Conservation (phyloP, 2,329 filamentous ascomycete species). For the Botrytis aclada region DNA sequence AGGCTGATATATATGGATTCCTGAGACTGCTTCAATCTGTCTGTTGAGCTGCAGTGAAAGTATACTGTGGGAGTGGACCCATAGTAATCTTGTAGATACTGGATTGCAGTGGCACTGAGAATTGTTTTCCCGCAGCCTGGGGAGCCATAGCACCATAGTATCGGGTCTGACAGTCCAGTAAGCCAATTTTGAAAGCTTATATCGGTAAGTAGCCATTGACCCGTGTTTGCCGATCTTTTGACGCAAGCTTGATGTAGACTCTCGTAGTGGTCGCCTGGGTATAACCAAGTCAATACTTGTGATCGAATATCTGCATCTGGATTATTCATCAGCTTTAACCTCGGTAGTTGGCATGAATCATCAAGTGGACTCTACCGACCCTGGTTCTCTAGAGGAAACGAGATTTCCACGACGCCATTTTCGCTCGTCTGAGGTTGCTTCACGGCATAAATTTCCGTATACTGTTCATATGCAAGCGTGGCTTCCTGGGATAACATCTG, state of each 20-base stretch:
- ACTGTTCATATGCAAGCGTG: not conserved
- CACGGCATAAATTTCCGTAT: not conserved
- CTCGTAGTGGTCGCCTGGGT: constrained; percentile 10
- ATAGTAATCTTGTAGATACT: constrained; percentile 9
- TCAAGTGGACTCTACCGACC: not conserved
- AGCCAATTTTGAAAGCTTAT: constrained; percentile 15
- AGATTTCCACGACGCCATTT: not conserved
- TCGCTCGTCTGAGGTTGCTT: not conserved
- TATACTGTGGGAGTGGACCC: constrained; percentile 9
- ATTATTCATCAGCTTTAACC: constrained; percentile 5
- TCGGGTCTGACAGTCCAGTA: not conserved
- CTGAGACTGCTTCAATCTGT: constrained; percentile 9
- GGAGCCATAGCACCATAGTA: constrained; percentile 19
- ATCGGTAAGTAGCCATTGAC: constrained; percentile 11
- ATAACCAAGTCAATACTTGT: constrained; percentile 17
- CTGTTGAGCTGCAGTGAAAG: constrained; percentile 17
- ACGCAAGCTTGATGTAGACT: constrained; percentile 15
- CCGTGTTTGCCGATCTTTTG: constrained; percentile 14
- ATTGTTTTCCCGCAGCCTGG: constrained; percentile 17
- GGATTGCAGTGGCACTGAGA: constrained; percentile 13
- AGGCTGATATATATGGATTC: constrained; percentile 15
- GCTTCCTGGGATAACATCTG: constrained; percentile 11
- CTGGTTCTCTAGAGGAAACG: not conserved
- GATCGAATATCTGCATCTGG: constrained; percentile 3
- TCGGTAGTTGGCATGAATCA: not conserved